Evolutionary conservation across 495 filamentous ascomycete genomes (phyloP), one percentile per base, ranked within the genome.

Genomic region (Penicillium bovifimosum): DNA sequence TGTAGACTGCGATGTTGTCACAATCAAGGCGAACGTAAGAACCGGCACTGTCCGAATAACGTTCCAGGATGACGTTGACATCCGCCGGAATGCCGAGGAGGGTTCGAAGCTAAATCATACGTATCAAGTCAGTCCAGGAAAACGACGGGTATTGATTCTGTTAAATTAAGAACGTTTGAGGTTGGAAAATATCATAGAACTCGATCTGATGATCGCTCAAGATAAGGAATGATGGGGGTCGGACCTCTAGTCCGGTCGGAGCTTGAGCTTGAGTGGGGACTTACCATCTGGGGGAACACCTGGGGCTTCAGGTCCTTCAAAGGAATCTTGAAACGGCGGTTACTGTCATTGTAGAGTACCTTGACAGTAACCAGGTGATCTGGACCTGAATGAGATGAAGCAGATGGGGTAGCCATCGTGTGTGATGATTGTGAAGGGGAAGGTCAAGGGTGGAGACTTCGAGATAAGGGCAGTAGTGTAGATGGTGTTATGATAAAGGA

Each of bases 1-100:
- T 99, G 81, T 96, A 97, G 47, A 96, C 87, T 20, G 86, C 76
- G 1, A 77, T 68, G 58, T 96, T 95, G 63, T 76, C 74, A 42
- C 80, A 76, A 69, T 97, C 87, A 36, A 99, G 83, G 8, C 76
- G 76, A 55, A 96, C 77, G 70, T 86, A 96, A 57, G 83, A 76
- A 26, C 77, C 83, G 54, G 90, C 90, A 63, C 91, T 96, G 67
- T 99, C 93, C 50, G 95, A 97, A 72, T 90, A 99, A 40, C 93
- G 88, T 78, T 99, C 93, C 61, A 97, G 85, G 58, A 87, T 65
- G 65, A 88, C 82, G 43, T 82, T 73, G 48, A 82, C 78, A 59
- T 82, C 80, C 9, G 75, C 63, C n/a, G 85, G 79, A 62, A 97
- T 84, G 47, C 71, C 69, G 34, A 98, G 83, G 26, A 88, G 76